These are phyloP conservation scores for Epichloe amarillans DNA, from an alignment of 2,329 filamentous ascomycete genomes.

Conservation along the genomic window DNA sequence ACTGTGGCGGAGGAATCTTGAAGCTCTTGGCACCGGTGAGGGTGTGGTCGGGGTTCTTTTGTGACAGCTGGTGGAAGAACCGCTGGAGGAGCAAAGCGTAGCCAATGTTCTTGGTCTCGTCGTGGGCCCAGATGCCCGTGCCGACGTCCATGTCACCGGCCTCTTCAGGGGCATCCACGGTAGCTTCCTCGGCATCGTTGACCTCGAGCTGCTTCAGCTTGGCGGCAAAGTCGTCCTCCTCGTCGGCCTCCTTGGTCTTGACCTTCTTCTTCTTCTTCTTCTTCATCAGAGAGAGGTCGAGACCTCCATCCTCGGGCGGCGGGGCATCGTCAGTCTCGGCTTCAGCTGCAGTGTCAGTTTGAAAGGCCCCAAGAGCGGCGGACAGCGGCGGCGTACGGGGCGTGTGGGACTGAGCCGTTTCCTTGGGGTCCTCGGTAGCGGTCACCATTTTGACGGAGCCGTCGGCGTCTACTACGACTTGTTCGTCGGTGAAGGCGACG, in stretches of 20 bases:
- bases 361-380: slow-evolving; percentile 38
- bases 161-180: slow-evolving; percentile 34
- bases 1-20: slow-evolving; percentile 99
- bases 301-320: slow-evolving; percentile 36
- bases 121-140: slow-evolving; percentile 82
- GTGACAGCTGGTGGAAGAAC: slow-evolving; percentile 89
- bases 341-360: slow-evolving; percentile 33
- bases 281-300: slow-evolving; percentile 56
- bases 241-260: slow-evolving; percentile 44
- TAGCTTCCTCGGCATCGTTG: slow-evolving; percentile 49
- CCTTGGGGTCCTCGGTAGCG: slow-evolving; percentile 61
- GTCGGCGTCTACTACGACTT: slow-evolving; percentile 78
- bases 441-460: slow-evolving; percentile 70
- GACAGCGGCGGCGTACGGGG: slow-evolving; percentile 49
- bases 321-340: slow-evolving; percentile 31
- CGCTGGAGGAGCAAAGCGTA: slow-evolving; percentile 78
- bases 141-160: slow-evolving; percentile 74
- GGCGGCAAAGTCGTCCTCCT: slow-evolving; percentile 49
- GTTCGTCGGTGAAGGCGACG: slow-evolving; percentile 82
- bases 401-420: slow-evolving; percentile 69
- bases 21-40: slow-evolving; percentile 84
- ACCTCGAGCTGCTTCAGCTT: slow-evolving; percentile 50
- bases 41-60: slow-evolving; percentile 93
- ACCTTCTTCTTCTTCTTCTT: slow-evolving; percentile 83
- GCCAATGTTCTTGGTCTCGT: slow-evolving; percentile 61